A percentile compares a stretch with the other conserved stretches of the same genome.
phyloP scores from a whole-genome alignment of 805 yeast species.

The Naumovozyma baii region DNA sequence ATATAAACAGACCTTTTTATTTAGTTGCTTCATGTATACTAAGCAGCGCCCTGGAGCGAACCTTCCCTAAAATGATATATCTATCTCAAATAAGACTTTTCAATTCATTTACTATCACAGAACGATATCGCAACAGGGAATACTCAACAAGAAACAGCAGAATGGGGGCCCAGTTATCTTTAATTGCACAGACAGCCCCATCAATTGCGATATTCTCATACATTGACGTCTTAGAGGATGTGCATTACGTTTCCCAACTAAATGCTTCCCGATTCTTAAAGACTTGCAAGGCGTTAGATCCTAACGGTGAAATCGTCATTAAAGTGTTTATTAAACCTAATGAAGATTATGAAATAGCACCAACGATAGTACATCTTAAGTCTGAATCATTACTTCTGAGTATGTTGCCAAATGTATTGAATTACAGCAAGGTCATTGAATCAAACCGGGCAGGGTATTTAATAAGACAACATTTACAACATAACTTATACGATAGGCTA shows the following conservation, averaged over 20 bases:
- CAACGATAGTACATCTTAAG: constrained; percentile 30
- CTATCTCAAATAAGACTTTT: neutral
- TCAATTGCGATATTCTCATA: constrained; percentile 88
- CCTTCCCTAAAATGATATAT: neutral
- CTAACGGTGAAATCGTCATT: constrained; percentile 62
- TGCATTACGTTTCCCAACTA: constrained; percentile 65
- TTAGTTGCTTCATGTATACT: neutral
- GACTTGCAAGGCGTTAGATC: constrained; percentile 71
- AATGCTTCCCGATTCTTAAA: constrained; percentile 80
- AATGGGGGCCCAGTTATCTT: constrained; percentile 88
- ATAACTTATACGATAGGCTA: constrained; percentile 79
- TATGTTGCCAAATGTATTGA: constrained; percentile 52
- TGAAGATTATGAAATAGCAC: constrained; percentile 17
- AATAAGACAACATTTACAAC: constrained; percentile 69
- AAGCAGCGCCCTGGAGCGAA: too few relatives aligned
- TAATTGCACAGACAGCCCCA: constrained; percentile 82
- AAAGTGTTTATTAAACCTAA: constrained; percentile 75
- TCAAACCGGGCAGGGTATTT: constrained; percentile 89
- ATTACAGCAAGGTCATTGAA: constrained; percentile 67
- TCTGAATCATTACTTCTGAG: constrained; percentile 31
- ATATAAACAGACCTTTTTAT: too few relatives aligned
- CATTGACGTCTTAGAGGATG: constrained; percentile 64
- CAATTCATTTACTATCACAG: neutral
- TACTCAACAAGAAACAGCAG: neutral
- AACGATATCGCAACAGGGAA: neutral